These are phyloP conservation scores for Hyaloscypha bicolor DNA, from an alignment of 495 filamentous ascomycete species.

Conservation along the genomic window DNA sequence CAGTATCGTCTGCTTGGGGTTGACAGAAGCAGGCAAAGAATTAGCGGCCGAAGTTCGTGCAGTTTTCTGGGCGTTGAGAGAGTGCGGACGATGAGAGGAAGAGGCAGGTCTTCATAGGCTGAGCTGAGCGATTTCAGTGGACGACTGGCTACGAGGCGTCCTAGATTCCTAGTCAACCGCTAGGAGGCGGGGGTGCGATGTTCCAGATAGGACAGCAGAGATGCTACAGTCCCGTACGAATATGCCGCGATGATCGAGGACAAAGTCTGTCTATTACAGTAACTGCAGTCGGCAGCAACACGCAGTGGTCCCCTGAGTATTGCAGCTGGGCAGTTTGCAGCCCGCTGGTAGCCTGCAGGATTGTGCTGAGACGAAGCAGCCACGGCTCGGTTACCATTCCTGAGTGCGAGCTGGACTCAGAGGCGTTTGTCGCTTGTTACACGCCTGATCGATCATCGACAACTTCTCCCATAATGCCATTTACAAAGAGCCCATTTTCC, in stretches of 20 bases:
- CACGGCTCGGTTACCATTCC: background rate
- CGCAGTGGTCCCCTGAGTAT: background rate
- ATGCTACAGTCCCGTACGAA: too few relatives aligned
- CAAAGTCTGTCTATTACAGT: too few relatives aligned
- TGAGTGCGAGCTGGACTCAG: background rate
- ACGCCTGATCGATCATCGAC: too few relatives aligned
- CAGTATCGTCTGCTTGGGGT: background rate
- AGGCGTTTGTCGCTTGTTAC: background rate
- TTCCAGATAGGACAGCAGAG: background rate
- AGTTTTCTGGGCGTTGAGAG: background rate
- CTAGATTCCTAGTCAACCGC: background rate
- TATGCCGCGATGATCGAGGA: slow-evolving; percentile 1
- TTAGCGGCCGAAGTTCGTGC: background rate
- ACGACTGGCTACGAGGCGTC: background rate
- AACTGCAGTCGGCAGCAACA: too few relatives aligned
- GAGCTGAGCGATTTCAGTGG: background rate
- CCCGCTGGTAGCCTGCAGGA: background rate
- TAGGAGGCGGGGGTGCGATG: background rate
- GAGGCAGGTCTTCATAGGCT: background rate
- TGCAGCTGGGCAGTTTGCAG: background rate
- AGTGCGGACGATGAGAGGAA: background rate
- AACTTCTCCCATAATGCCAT: background rate
- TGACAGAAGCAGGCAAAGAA: background rate
- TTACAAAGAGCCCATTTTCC: background rate
- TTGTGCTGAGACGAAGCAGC: background rate